Evolutionary conservation across 2,329 filamentous ascomycete genomes (phyloP), one percentile per base, ranked within the genome.

Genomic region (Chrysoporthe deuterocubensis): DNA sequence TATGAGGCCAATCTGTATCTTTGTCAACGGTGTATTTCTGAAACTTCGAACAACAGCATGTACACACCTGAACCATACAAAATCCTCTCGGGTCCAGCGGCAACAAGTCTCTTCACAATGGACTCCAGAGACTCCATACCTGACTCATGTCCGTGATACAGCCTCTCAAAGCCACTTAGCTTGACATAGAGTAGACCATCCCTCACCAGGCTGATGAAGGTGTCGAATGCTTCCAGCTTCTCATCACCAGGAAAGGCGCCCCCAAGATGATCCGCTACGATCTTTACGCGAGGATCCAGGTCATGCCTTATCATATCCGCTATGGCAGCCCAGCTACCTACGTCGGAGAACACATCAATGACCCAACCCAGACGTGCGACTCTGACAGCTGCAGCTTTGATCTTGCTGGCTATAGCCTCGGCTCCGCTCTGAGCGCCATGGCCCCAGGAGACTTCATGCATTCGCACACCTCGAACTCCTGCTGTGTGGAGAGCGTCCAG

Each of bases 401-500:
- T 67, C 48, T 71, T 73, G 34, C 52, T 62, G 42, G 63, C 67
- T 57, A 72, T 70, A 13, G 68, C 64, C 5, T 58, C 65, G 3
- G 69, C 71, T 18, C 65, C 68, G 8, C 52, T 67, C 62, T 72
- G 69, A 4, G 65, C 46, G 14, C 71, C 71, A 46, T 72, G 70
- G 57, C 69, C 72, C 73, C 73, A 74, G 6, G 73, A 62, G 65
- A 73, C 71, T 56, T 71, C 70, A 50, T 74, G 71, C 44, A 74
- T 50, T 16, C 73, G 69, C 3, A 70, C 67, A 34, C 73, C 73
- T n/a, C 73, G 65, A 18, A 74, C 72, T 13, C 73, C 73, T 1
- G 67, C 71, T 4, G 69, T 71, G 52, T 74, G 73, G 18, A 73
- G 65, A 14, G 54, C 62, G 21, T 74, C 72, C 2, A 74, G 69